These are phyloP conservation scores for Alternaria sp. DNA, from an alignment of 2,329 filamentous ascomycete genomes.

Conservation along the genomic window DNA sequence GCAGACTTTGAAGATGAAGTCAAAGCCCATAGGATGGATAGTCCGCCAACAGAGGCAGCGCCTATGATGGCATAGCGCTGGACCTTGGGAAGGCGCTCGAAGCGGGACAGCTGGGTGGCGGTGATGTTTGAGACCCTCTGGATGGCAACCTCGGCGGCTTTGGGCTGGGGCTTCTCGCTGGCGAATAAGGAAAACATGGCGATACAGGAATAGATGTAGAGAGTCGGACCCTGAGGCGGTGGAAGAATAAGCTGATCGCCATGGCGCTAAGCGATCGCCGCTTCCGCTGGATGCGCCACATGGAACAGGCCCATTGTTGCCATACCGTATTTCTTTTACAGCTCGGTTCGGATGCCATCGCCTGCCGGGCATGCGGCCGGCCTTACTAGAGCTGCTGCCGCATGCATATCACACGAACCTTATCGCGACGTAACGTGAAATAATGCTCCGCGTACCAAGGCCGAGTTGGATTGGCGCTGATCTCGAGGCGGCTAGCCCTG, in stretches of 20 bases:
- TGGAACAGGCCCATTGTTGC: background rate
- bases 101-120: constrained; percentile 20
- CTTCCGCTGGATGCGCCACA: constrained; percentile 8
- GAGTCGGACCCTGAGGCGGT: constrained; percentile 20
- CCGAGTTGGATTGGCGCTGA: constrained; percentile 12
- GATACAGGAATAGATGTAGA: constrained; percentile 25
- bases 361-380: background rate
- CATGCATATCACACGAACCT: constrained; percentile 2
- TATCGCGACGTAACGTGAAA: constrained; percentile 4
- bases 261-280: constrained; percentile 20
- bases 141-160: constrained; percentile 11
- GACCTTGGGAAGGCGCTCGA: constrained; percentile 22
- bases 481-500: constrained; percentile 19
- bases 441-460: constrained; percentile 4
- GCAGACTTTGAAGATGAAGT: constrained; percentile 23
- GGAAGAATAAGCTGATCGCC: constrained; percentile 24
- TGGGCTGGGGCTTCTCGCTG: constrained; percentile 19
- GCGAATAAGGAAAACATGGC: constrained; percentile 25
- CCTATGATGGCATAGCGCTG: constrained; percentile 28
- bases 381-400: background rate
- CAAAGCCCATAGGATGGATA: constrained; percentile 31
- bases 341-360: background rate
- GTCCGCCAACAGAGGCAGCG: constrained; percentile 35
- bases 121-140: constrained; percentile 15
- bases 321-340: background rate